A percentile compares a stretch with the other conserved stretches of the same genome.
These are phyloP conservation scores for Blastobotrys chiropterorum DNA, from an alignment of 805 yeast genomes.

Conservation along the genomic window DNA sequence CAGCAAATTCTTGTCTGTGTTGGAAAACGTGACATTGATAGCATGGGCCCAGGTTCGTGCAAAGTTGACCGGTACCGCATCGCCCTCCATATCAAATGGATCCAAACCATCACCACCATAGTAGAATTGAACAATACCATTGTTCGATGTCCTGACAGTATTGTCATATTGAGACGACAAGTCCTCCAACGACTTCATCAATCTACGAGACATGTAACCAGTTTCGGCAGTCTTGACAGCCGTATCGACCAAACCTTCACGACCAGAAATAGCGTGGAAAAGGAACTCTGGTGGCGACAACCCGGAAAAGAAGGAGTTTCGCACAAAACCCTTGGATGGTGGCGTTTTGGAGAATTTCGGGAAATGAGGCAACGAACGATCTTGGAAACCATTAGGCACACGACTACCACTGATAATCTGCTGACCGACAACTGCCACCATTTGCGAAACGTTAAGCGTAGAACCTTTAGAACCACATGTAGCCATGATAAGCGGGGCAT, in stretches of 20 bases:
- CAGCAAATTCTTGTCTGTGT: constrained; percentile 46
- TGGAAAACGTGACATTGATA: constrained; percentile 55
- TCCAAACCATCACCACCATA: constrained; percentile 99
- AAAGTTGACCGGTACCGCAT: constrained; percentile 93
- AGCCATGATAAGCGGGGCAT: constrained; percentile 98
- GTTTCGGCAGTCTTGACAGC: constrained; percentile 99
- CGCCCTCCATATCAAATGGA: constrained; percentile 99
- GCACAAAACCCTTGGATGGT: constrained; percentile 94
- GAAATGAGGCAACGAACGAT: constrained; percentile 95
- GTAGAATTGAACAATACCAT: constrained; percentile 94
- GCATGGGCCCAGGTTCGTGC: constrained; percentile 94
- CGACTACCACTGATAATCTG: constrained; percentile 98
- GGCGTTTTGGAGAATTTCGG: constrained; percentile 94
- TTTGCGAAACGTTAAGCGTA: constrained; percentile 94
- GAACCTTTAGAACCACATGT: constrained; percentile 99
- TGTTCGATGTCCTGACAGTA: constrained; percentile 91
- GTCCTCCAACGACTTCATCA: constrained; percentile 97
- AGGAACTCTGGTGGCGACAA: constrained; percentile 93
- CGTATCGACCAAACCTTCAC: constrained; percentile 99
- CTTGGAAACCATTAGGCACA: constrained; percentile 99
- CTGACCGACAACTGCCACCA: constrained; percentile 99
- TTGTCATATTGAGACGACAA: constrained; percentile 87
- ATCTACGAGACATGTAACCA: constrained; percentile 96
- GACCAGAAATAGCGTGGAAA: constrained; percentile 98
- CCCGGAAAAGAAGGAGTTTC: constrained; percentile 93